A percentile compares a stretch with the other conserved stretches of the same genome.
phyloP scores from a whole-genome alignment of 1,284 basidiomycete genomes.

The Retiboletus flavoniger region DNA sequence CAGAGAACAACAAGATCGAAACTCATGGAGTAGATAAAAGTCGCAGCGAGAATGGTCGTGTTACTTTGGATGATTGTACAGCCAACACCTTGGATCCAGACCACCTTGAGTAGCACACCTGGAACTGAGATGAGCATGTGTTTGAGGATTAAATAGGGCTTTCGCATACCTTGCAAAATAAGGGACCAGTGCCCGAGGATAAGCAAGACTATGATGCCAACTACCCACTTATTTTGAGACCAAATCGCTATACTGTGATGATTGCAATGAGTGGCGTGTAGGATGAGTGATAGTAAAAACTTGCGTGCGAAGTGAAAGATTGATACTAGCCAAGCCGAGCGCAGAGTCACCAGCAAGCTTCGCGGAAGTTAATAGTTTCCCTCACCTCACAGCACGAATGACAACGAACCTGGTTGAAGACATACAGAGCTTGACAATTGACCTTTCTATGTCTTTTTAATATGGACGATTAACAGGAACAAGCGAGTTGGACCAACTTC shows the following conservation, averaged over 20 bases:
- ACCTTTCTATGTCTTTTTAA: slow-evolving; percentile 15
- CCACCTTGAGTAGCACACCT: slow-evolving; percentile 42
- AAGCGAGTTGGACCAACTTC: slow-evolving; percentile 15
- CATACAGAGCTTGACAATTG: slow-evolving; percentile 32
- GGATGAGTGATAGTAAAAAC: slow-evolving; percentile 1
- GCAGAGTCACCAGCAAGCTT: slow-evolving; percentile 37
- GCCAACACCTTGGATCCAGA: slow-evolving; percentile 35
- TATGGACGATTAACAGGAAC: not conserved
- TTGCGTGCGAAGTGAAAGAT: slow-evolving; percentile 36
- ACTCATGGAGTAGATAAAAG: slow-evolving; percentile 48
- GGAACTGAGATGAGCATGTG: not conserved
- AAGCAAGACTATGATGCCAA: slow-evolving; percentile 28
- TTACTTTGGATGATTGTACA: slow-evolving; percentile 40
- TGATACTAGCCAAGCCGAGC: slow-evolving; percentile 36
- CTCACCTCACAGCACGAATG: not conserved
- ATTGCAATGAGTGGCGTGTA: not conserved
- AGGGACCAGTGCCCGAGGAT: slow-evolving; percentile 38
- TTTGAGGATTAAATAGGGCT: not conserved
- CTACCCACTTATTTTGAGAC: slow-evolving; percentile 36
- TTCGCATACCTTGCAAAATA: slow-evolving; percentile 29
- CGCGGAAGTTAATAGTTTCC: not conserved
- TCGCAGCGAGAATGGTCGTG: slow-evolving; percentile 41
- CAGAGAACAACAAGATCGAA: slow-evolving; percentile 47
- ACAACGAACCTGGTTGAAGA: slow-evolving; percentile 34
- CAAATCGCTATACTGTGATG: slow-evolving; percentile 33